Evolutionary conservation across 345 rosid species (phyloP).

Genomic region (Stellera chamaejasme): DNA sequence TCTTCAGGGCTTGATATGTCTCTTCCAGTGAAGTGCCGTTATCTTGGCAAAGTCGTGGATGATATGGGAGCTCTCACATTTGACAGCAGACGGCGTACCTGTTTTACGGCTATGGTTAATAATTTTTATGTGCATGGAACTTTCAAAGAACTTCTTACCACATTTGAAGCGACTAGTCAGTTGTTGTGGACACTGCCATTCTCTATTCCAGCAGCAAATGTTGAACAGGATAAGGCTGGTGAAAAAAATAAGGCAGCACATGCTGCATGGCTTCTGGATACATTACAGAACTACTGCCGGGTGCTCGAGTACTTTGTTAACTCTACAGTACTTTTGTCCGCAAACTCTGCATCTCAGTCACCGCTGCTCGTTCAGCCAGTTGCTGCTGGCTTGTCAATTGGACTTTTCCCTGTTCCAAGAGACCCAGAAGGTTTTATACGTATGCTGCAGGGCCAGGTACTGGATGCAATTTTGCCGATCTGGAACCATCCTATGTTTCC

Average conservation of each 20-base stretch:
- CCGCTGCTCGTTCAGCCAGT: constrained; percentile 90
- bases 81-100: constrained; percentile 76
- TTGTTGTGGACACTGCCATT: constrained; percentile 72
- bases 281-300: constrained; percentile 74
- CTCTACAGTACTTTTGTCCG: constrained; percentile 56
- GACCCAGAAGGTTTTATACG: constrained; percentile 85
- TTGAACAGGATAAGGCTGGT: constrained; percentile 58
- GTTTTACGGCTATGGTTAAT: constrained; percentile 81
- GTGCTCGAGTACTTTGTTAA: constrained; percentile 84
- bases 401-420: constrained; percentile 84
- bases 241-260: constrained; percentile 62
- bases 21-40: constrained; percentile 78
- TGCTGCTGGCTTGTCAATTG: constrained; percentile 81
- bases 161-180: constrained; percentile 95
- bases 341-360: constrained; percentile 67
- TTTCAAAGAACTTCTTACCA: constrained; percentile 78
- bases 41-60: constrained; percentile 91
- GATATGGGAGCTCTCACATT: constrained; percentile 68
- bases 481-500: constrained; percentile 88
- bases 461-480: constrained; percentile 77
- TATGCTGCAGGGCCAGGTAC: constrained; percentile 84
- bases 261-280: constrained; percentile 69
- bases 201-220: constrained; percentile 36
- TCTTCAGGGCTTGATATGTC: constrained; percentile 47
- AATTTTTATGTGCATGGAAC: constrained; percentile 91